A percentile compares a stretch with the other conserved stretches of the same genome.
Conservation (phyloP, 768 basidiomycete species). For the Boletus pseudopeckii region DNA sequence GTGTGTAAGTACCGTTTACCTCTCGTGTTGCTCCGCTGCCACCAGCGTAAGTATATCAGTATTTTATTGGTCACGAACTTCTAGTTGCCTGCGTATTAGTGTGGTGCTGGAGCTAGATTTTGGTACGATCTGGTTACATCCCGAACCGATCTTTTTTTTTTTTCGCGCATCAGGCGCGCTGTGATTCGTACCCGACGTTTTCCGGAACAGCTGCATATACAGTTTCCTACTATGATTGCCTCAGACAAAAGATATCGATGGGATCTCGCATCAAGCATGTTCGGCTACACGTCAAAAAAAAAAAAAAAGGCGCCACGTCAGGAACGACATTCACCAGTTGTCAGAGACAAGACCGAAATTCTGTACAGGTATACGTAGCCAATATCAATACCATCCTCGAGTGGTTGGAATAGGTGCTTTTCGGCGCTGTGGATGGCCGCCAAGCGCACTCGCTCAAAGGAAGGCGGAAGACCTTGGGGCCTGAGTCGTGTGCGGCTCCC, state of each 20-base stretch:
- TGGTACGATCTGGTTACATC: constrained; percentile 3
- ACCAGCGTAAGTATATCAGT: constrained; percentile 37
- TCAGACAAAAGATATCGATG: constrained; percentile 2
- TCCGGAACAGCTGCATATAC: neutral
- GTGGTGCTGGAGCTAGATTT: constrained; percentile 4
- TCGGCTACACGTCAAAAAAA: constrained; percentile 18
- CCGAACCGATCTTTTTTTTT: neutral
- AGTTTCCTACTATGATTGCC: neutral
- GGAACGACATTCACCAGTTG: constrained; percentile 9
- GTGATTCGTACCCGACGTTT: neutral
- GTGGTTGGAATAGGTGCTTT: neutral
- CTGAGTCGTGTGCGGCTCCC: too few species aligned
- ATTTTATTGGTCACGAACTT: constrained; percentile 24
- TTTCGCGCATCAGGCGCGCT: neutral
- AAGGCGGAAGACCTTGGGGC: neutral
- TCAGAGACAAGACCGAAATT: neutral
- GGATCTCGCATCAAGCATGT: constrained; percentile 16
- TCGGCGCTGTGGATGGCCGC: neutral
- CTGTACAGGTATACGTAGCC: neutral
- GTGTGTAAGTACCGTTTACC: constrained; percentile 34
- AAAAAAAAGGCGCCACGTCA: constrained; percentile 21
- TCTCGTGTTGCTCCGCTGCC: constrained; percentile 27
- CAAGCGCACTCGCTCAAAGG: neutral
- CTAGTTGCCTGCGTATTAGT: constrained; percentile 5
- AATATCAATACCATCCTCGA: neutral